Base-by-base conservation (phyloP, 192 early-diverging fungal species). In the Coemansia sp. region DNA sequence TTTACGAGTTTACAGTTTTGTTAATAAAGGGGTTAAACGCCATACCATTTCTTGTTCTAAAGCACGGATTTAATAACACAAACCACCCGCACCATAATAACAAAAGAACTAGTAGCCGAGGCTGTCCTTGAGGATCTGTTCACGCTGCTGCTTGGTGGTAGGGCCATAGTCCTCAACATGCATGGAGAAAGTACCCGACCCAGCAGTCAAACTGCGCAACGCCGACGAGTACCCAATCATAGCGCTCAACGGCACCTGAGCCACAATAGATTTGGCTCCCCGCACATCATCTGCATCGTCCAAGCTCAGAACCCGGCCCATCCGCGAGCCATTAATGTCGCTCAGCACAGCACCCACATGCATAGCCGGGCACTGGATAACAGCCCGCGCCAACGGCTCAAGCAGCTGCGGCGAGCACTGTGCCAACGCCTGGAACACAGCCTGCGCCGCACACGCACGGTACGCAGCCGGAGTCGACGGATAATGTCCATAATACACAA, bases 151-250 rank as follows among this genome's bases (percentile, higher is more conserved):
- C 29, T 74, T 72, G 14, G 83, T 75, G 89, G 95, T 90, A 6
- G 84, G 65, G 4, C 90, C 92, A 81, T 94, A 96, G 1, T 90
- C 92, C 57, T 84, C 74, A 8, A 96, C 83, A 47, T 86, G 83
- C 93, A 98, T 94, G 14, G 87, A 82, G 62, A 95, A 96, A 14
- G 84, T 82, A 9, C 88, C 96, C 3, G 85, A 87, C 12, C 96
- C 96, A 2, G 87, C 92, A 0, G 96, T 94, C 71, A 96, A 74
- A n/a, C 90, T 89, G 29, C 96, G 80, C 65, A 98, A 69, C 2
- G 83, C 75, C 4, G 85, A 88, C 17, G 93, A 85, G 60, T 98
- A 98, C 3, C 94, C 94, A 1, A 95, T 71, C 88, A 97, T 87
- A 1, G 88, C 82, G 45, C 86, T 85, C 29, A 98, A 75, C 10